phyloP scores from a whole-genome alignment of 1,284 basidiomycete species.

The Meripilus lineatus region DNA sequence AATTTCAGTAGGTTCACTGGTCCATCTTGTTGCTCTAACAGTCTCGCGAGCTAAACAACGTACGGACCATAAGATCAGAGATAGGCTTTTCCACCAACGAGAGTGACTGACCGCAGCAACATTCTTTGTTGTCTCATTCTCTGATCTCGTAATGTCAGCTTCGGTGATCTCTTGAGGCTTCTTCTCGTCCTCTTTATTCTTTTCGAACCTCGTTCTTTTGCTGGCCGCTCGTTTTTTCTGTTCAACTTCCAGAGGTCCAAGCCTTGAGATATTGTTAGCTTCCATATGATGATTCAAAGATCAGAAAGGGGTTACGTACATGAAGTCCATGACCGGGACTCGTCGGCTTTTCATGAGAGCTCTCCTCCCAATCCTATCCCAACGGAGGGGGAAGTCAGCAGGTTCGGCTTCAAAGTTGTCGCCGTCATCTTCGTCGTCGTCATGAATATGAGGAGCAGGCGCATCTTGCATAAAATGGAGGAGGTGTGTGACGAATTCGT shows the following conservation, averaged over 20 bases:
- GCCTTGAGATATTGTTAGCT: slow-evolving; percentile 37
- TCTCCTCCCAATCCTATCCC: slow-evolving; percentile 71
- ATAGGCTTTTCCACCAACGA: not conserved
- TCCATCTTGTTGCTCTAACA: slow-evolving; percentile 44
- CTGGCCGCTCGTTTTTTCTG: slow-evolving; percentile 59
- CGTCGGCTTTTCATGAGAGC: slow-evolving; percentile 71
- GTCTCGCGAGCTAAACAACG: slow-evolving; percentile 44
- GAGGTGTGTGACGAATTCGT: slow-evolving; percentile 75
- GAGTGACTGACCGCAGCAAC: slow-evolving; percentile 49
- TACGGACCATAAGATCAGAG: not conserved
- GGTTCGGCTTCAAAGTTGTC: slow-evolving; percentile 40
- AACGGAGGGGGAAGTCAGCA: slow-evolving; percentile 47
- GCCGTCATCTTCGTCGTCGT: slow-evolving; percentile 42
- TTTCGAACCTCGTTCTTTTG: slow-evolving; percentile 69
- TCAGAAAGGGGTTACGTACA: slow-evolving; percentile 44
- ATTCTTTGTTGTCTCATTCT: slow-evolving; percentile 82
- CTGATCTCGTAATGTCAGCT: slow-evolving; percentile 70
- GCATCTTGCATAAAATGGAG: slow-evolving; percentile 69
- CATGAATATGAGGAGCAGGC: slow-evolving; percentile 20
- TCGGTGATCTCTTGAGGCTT: slow-evolving; percentile 73
- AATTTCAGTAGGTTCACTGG: slow-evolving; percentile 78
- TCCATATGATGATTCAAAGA: too few relatives aligned
- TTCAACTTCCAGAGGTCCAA: slow-evolving; percentile 74
- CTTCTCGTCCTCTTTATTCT: slow-evolving; percentile 60
- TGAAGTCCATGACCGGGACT: slow-evolving; percentile 73